Evolutionary conservation across 1,139 yeast genomes (phyloP).

Genomic region (Saccharomyces hybrid): DNA sequence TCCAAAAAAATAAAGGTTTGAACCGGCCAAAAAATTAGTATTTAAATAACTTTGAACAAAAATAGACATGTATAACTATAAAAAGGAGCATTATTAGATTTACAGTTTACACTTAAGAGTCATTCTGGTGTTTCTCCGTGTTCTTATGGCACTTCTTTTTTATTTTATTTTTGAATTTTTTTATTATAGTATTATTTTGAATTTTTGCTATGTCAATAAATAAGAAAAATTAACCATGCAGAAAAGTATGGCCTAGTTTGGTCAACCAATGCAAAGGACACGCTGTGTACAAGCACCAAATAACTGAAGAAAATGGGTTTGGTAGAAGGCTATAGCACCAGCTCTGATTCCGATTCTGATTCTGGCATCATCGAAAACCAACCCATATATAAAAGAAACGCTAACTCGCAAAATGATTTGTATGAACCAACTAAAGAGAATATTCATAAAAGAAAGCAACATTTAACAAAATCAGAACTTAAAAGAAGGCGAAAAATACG

Average conservation of each 20-base stretch:
- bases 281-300: background rate
- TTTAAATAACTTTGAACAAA: background rate
- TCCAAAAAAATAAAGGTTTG: constrained; percentile 2
- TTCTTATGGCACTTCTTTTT: background rate
- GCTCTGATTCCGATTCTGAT: constrained; percentile 11
- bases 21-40: background rate
- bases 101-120: background rate
- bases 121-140: background rate
- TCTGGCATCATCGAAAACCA: background rate
- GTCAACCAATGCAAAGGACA: background rate
- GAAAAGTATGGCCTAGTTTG: background rate
- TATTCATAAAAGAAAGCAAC: constrained; percentile 3
- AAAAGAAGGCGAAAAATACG: constrained; percentile 19
- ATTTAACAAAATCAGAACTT: constrained; percentile 14
- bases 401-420: background rate
- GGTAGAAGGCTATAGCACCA: constrained; percentile 16
- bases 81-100: background rate
- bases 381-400: constrained; percentile 1
- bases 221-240: background rate
- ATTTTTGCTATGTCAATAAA: background rate
- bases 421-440: background rate
- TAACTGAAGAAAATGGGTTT: constrained; percentile 9
- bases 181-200: too few species aligned
- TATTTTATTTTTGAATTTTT: background rate
- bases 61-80: background rate